Evolutionary conservation across 345 rosid species (phyloP).

Genomic region (Citrus sp.): DNA sequence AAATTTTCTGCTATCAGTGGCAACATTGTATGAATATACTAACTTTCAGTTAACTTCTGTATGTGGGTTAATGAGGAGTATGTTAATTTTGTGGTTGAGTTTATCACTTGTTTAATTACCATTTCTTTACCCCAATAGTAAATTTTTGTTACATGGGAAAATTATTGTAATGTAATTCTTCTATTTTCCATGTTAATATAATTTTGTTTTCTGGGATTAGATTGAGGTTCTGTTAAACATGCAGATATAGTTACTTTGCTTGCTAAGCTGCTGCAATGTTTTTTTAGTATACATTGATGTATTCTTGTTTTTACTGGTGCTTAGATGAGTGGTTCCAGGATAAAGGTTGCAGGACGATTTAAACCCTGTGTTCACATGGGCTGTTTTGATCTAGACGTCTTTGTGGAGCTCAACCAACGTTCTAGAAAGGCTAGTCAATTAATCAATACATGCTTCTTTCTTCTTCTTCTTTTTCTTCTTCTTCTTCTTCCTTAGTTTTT

Average conservation of each 20-base stretch:
- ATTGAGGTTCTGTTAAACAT: neutral
- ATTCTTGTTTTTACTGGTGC: neutral
- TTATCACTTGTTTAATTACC: neutral
- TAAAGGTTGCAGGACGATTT: constrained; percentile 96
- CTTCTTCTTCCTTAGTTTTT: neutral
- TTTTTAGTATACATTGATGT: constrained; percentile 11
- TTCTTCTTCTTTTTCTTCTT: neutral
- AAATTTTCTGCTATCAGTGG: neutral
- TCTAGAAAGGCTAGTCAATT: constrained; percentile 81
- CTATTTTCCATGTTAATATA: neutral
- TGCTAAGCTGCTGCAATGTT: neutral
- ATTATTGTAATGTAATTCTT: neutral
- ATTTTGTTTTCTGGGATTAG: neutral
- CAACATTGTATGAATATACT: neutral
- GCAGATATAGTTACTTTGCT: neutral
- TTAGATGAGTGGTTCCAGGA: constrained; percentile 98
- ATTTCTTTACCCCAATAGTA: neutral
- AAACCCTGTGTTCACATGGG: constrained; percentile 95
- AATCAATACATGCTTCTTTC: neutral
- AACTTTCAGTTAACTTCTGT: neutral
- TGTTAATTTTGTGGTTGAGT: neutral
- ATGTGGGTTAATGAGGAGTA: neutral
- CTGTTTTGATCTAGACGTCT: constrained; percentile 93
- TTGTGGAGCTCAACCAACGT: constrained; percentile 94
- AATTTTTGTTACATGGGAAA: neutral